A percentile compares a stretch with the other conserved stretches of the same genome.
Evolutionary conservation across 1,284 basidiomycete genomes (phyloP).

Genomic region (Porogramme epimiltina): DNA sequence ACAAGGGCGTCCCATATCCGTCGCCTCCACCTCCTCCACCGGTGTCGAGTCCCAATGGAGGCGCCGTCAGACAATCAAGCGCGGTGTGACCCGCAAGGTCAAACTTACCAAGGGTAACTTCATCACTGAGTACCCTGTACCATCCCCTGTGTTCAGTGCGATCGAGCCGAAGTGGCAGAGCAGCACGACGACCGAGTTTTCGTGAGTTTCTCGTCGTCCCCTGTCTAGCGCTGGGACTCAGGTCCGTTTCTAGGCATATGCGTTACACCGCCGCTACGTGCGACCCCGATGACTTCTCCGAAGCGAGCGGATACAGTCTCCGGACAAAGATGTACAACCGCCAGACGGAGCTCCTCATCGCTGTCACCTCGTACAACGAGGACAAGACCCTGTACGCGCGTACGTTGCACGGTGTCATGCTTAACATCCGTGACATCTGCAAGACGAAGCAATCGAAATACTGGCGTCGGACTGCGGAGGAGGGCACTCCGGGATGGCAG

Average conservation of each 20-base stretch:
- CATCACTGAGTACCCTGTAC: conserved; percentile 89
- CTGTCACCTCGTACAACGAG: conserved; percentile 88
- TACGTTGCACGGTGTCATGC: conserved; percentile 94
- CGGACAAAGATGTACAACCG: conserved; percentile 86
- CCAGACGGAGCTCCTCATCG: conserved; percentile 92
- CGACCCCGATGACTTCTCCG: conserved; percentile 92
- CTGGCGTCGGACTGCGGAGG: conserved; percentile 84
- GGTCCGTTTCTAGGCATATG: conserved; percentile 66
- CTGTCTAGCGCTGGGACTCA: conserved; percentile 2
- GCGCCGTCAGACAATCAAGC: conserved; percentile 88
- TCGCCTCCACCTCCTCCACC: conserved; percentile 63
- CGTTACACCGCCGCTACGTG: conserved; percentile 91
- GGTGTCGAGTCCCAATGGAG: conserved; percentile 79
- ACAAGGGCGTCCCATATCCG: conserved; percentile 55
- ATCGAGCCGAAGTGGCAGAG: conserved; percentile 80
- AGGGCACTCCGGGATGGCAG: conserved; percentile 90
- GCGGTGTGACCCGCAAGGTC: conserved; percentile 90
- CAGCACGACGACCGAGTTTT: conserved; percentile 81
- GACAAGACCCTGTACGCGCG: conserved; percentile 94
- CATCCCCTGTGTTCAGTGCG: conserved; percentile 83
- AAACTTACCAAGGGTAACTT: conserved; percentile 93
- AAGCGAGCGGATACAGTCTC: conserved; percentile 81
- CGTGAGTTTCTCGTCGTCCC: conserved; percentile 50
- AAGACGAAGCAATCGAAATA: conserved; percentile 96
- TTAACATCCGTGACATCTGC: conserved; percentile 98